A percentile compares a stretch with the other conserved stretches of the same genome.
Conservation (phyloP, 345 rosid genomes). For the Brassica carinata region DNA sequence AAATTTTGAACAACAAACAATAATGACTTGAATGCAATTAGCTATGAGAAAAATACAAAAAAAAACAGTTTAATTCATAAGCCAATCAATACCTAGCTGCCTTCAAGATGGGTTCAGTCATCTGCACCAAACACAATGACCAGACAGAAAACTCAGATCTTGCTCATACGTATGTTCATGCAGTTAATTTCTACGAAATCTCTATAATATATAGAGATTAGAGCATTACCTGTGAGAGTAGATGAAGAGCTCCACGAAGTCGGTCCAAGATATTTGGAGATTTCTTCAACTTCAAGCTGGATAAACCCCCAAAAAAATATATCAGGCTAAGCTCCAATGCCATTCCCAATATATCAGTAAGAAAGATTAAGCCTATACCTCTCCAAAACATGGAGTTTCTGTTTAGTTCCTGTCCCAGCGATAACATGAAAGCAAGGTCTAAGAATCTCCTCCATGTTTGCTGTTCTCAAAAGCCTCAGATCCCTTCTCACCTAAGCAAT, state of each 20-base stretch:
- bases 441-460: conserved; percentile 61
- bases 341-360: background rate
- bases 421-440: conserved; percentile 71
- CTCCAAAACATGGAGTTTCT: conserved; percentile 75
- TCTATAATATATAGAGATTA: background rate
- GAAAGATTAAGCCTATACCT: conserved; percentile 46
- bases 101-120: conserved; percentile 86
- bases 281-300: conserved; percentile 77
- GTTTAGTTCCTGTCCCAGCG: conserved; percentile 60
- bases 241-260: conserved; percentile 72
- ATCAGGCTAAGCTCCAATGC: background rate
- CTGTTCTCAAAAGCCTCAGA: conserved; percentile 69
- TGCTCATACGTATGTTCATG: background rate
- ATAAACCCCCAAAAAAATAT: background rate
- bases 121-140: conserved; percentile 54
- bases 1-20: background rate
- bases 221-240: conserved; percentile 69
- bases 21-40: background rate
- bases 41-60: conserved; percentile 2
- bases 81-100: conserved; percentile 65
- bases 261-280: conserved; percentile 70
- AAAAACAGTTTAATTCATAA: background rate
- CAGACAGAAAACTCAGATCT: background rate
- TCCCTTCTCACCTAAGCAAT: conserved; percentile 78
- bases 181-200: conserved; percentile 1